Evolutionary conservation across 2,329 filamentous ascomycete genomes (phyloP).

Genomic region (Cercospora sp.): DNA sequence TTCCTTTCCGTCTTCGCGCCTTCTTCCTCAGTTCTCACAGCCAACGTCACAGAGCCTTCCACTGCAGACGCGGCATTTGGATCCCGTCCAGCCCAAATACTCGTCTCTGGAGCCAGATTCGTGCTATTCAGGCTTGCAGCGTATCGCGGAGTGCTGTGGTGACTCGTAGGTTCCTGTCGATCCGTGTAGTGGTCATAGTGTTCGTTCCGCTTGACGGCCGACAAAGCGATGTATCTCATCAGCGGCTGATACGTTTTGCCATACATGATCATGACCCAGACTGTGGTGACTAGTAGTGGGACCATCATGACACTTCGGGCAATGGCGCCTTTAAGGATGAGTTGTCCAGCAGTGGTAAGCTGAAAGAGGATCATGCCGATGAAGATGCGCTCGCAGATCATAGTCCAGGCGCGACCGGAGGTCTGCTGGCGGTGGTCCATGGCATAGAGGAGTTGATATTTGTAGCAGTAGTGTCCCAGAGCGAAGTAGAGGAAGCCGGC

Average conservation of each 20-base stretch:
- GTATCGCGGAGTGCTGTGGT: constrained; percentile 34
- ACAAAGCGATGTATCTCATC: constrained; percentile 87
- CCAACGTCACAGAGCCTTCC: constrained; percentile 17
- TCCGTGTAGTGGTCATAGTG: constrained; percentile 47
- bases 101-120: constrained; percentile 42
- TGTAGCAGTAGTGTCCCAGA: constrained; percentile 86
- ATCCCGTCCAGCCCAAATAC: constrained; percentile 38
- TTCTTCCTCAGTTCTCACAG: constrained; percentile 20
- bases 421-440: constrained; percentile 97
- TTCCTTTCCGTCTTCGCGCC: constrained; percentile 57
- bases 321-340: constrained; percentile 73
- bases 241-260: constrained; percentile 79
- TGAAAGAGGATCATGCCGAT: constrained; percentile 87
- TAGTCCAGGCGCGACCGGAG: constrained; percentile 90
- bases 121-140: constrained; percentile 29
- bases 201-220: constrained; percentile 71
- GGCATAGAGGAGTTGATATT: constrained; percentile 95
- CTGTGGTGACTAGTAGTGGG: constrained; percentile 74
- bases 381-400: constrained; percentile 91
- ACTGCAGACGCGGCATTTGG: background rate
- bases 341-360: constrained; percentile 81
- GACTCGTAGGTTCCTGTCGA: constrained; percentile 17
- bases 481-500: constrained; percentile 80
- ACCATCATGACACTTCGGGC: constrained; percentile 70
- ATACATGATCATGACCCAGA: constrained; percentile 89